phyloP scores from a whole-genome alignment of 1,139 yeast genomes.

The Suhomyces ambrosiae region DNA sequence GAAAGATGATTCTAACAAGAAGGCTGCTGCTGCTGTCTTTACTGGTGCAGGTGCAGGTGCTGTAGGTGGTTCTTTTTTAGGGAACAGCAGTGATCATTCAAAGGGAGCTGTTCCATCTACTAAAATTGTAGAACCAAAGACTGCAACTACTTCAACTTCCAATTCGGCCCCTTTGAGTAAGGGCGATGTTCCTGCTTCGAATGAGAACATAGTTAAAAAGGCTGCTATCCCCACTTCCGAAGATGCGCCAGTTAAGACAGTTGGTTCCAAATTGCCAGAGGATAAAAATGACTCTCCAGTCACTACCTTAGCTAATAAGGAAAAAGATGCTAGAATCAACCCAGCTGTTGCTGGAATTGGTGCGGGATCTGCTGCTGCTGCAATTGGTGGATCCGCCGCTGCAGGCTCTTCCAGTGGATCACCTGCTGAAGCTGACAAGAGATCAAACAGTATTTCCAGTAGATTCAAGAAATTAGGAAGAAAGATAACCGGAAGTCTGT shows the following conservation, averaged over 20 bases:
- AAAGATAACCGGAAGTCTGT: constrained; percentile 17
- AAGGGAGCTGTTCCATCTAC: constrained; percentile 21
- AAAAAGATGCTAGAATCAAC: constrained; percentile 8
- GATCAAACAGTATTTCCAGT: constrained; percentile 24
- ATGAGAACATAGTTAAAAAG: constrained; percentile 12
- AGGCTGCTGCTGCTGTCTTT: constrained; percentile 13
- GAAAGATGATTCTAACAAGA: constrained; percentile 17
- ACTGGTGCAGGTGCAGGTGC: constrained; percentile 9
- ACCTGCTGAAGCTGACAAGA: constrained; percentile 12
- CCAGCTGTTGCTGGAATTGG: constrained; percentile 16
- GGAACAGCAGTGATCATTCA: constrained; percentile 23
- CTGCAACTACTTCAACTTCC: not conserved
- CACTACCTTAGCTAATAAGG: constrained; percentile 1
- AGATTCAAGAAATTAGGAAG: constrained; percentile 28
- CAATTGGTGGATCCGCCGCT: constrained; percentile 12
- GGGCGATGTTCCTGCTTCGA: constrained; percentile 38
- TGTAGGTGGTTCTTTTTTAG: constrained; percentile 15
- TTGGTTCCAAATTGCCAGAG: not conserved
- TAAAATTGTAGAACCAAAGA: constrained; percentile 6
- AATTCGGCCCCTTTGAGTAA: too few relatives aligned
- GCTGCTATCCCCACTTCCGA: too few relatives aligned
- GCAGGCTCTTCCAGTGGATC: not conserved
- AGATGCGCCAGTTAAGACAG: too few relatives aligned
- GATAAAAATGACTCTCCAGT: constrained; percentile 9
- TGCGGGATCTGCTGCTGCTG: constrained; percentile 15